These are phyloP conservation scores for Tremella mesenterica DNA, from an alignment of 768 basidiomycete species.

Conservation along the genomic window DNA sequence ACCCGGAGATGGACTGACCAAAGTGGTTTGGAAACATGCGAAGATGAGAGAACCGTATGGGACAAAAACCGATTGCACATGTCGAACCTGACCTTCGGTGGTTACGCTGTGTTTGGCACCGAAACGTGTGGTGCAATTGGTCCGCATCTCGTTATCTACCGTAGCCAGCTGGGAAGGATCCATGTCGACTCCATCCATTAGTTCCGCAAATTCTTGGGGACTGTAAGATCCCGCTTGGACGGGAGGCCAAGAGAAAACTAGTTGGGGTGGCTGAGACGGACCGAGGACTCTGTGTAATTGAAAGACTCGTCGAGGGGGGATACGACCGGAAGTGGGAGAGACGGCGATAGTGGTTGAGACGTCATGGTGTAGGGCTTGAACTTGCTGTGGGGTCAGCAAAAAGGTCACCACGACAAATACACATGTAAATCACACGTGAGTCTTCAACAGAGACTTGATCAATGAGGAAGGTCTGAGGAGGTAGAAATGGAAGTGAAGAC, in stretches of 20 bases:
- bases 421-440: no score
- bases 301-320: constrained; percentile 40
- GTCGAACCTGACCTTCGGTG: constrained; percentile 39
- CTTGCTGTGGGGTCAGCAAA: constrained; percentile 29
- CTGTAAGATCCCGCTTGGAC: constrained; percentile 38
- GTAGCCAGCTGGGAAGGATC: constrained; percentile 29
- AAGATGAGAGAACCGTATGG: constrained; percentile 41
- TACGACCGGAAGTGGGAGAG: constrained; percentile 10
- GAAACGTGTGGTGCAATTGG: constrained; percentile 42
- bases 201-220: constrained; percentile 37
- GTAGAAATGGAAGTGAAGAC: not conserved
- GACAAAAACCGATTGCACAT: constrained; percentile 41
- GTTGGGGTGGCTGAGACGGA: constrained; percentile 19
- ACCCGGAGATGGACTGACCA: no score
- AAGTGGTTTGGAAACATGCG: constrained; percentile 41
- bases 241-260: constrained; percentile 44
- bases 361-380: constrained; percentile 32
- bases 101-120: constrained; percentile 39
- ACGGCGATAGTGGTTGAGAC: constrained; percentile 19
- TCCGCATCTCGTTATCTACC: constrained; percentile 29
- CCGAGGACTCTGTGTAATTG: constrained; percentile 30
- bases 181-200: constrained; percentile 41
- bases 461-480: no score
- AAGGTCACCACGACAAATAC: no score
- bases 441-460: no score